Conservation (phyloP, 495 filamentous ascomycete genomes). For the Tetracladium marchalianum region DNA sequence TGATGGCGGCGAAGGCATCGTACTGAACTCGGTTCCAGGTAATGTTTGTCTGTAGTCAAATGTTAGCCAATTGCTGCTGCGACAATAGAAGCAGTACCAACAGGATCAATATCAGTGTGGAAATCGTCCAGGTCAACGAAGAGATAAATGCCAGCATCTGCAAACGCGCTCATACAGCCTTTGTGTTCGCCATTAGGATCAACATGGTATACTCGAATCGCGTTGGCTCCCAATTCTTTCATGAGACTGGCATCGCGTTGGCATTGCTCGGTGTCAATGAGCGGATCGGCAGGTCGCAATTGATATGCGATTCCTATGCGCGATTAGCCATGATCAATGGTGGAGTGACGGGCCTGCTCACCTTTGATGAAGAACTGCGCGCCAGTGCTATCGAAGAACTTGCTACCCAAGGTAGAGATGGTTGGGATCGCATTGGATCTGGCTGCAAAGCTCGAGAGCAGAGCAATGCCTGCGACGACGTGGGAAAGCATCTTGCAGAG, state of each 20-base stretch:
- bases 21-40: conserved; percentile 65
- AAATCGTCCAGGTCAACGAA: conserved; percentile 83
- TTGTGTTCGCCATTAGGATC: conserved; percentile 58
- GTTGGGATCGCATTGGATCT: conserved; percentile 26
- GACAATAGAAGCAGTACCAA: conserved; percentile 23
- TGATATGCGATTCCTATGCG: conserved; percentile 61
- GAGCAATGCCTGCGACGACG: not conserved
- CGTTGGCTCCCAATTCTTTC: conserved; percentile 70
- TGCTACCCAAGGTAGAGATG: conserved; percentile 65
- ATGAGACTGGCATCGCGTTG: conserved; percentile 66
- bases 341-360: conserved; percentile 19
- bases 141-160: conserved; percentile 65
- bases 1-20: conserved; percentile 54
- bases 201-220: conserved; percentile 86
- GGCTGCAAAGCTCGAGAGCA: conserved; percentile 15
- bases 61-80: conserved; percentile 1
- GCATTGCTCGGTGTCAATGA: conserved; percentile 69
- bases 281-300: conserved; percentile 58
- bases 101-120: conserved; percentile 64
- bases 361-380: conserved; percentile 78
- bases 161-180: conserved; percentile 61
- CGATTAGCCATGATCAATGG: conserved; percentile 1
- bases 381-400: conserved; percentile 73
- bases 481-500: conserved; percentile 15
- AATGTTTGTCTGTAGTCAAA: conserved; percentile 30